Evolutionary conservation across 1,284 basidiomycete genomes (phyloP), one percentile per base, ranked within the genome.

Genomic region (Apiotrichum siamense): DNA sequence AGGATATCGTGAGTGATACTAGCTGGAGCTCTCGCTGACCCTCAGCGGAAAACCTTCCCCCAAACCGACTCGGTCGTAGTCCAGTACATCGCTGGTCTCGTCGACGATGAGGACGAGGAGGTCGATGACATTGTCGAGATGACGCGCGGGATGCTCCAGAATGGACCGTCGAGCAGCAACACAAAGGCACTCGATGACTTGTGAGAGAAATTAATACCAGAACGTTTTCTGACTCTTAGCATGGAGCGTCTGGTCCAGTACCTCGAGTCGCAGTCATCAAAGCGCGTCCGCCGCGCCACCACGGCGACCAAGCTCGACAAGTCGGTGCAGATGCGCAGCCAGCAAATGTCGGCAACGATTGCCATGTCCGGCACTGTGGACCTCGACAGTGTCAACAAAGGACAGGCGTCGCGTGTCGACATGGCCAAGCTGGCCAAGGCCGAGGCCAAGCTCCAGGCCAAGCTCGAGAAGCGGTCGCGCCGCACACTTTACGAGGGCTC

Each of bases 381-480:
- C 69, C 78, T 97, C 52, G 92, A 96, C 74, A 88, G 86, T 46
- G 88, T 91, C 57, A 92, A 89, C 75, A 93, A 96, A 78, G 86
- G 86, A 76, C 75, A 96, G 86, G 89, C 88, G 27, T 93, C 92
- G 41, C 86, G 89, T 42, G 96, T 99, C 50, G 96, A 99, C 77
- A 83, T 99, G 58, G 93, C 90, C 76, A 97, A 97, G 69, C 83
- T 99, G 17, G 96, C 97, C 73, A 97, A 97, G 74, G 92, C 96
- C 62, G 96, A 99, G 74, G 90, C 92, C 4, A 99, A 99, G 74
- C 84, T 98, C 55, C 86, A 86, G 77, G 92, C 92, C 36, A 99
- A 99, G 76, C 91, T 97, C 60, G 92, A 97, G 75, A 98, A 98
- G 76, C 83, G 93, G 40, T 81, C 88, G 10, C 83, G 83, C 54